Evolutionary conservation across 2,329 filamentous ascomycete species (phyloP), one percentile per base, ranked within the genome.

Genomic region (Colletotrichum cuscutae): DNA sequence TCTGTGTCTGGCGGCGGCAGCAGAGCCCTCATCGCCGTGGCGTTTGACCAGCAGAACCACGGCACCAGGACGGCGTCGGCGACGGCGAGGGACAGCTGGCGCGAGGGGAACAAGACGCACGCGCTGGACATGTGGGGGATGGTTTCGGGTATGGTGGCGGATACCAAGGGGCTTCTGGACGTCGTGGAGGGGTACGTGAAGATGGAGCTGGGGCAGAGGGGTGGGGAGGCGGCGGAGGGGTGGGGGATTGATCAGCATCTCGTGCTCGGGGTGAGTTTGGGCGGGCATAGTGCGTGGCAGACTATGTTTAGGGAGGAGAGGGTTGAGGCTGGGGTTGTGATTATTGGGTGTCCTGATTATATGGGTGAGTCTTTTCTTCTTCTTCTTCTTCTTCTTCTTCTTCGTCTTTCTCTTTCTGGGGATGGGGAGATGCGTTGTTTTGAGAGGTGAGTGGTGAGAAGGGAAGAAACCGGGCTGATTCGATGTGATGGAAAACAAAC

Each of bases 21-120:
- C 74, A 61, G 79, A 79, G 82, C 93, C 0, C 83, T 98, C 53
- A 91, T 98, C 62, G 95, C 94, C 2, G 89, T 95, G 13, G 90
- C 93, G 2, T 97, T 98, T 81, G 97, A 98, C 83, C 95, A 98
- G 85, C 90, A 96, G 58, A 98, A 98, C 81, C 97, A 98, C 82
- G 97, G 97, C 30, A 88, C 89, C 3, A 86, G 97, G 67, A 82
- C 91, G 72, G 89, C 96, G 2, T 88, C 92, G 77, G 84, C 89
- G 8, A 76, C 87, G 22, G 91, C 93, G 30, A 98, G 98, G 80
- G 86, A 92, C 76, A 88, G 92, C 4, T 98, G 95, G 96, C 89
- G 89, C 56, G 83, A 89, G 49, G 95, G 95, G 35, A 98, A 98
- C 79, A 85, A 88, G 46, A 89, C 87, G 7, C 97, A 98, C 84